phyloP scores from a whole-genome alignment of 495 filamentous ascomycete genomes.

The Penicillium alfredii region DNA sequence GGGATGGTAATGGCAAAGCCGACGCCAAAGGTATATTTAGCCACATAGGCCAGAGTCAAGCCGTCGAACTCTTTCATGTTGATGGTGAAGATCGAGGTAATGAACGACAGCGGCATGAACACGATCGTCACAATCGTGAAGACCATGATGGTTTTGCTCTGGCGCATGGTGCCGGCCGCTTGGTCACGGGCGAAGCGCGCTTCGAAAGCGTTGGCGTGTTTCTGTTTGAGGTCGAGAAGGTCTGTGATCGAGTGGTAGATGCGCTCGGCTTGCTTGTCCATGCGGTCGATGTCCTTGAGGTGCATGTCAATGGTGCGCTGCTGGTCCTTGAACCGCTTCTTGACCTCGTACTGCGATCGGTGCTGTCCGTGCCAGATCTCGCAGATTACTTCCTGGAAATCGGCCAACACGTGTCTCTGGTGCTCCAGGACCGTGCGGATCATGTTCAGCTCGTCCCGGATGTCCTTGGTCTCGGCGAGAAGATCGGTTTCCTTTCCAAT shows the following conservation, averaged over 20 bases:
- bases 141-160: constrained; percentile 68
- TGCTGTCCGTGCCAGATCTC: constrained; percentile 44
- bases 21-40: constrained; percentile 61
- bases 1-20: constrained; percentile 62
- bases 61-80: constrained; percentile 50
- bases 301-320: constrained; percentile 55
- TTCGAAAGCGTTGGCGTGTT: constrained; percentile 67
- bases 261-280: constrained; percentile 62
- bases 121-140: constrained; percentile 69
- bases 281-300: constrained; percentile 58
- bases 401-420: constrained; percentile 49
- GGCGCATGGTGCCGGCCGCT: constrained; percentile 56
- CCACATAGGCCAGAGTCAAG: constrained; percentile 51
- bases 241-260: constrained; percentile 60
- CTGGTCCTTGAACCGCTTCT: constrained; percentile 55
- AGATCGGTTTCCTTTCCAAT: constrained; percentile 63
- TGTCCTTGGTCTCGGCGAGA: constrained; percentile 63
- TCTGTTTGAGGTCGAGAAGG: constrained; percentile 57
- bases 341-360: constrained; percentile 45
- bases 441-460: constrained; percentile 69
- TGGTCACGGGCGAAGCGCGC: constrained; percentile 64
- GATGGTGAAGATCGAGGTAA: constrained; percentile 62
- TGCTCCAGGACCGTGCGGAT: constrained; percentile 56
- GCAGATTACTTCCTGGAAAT: constrained; percentile 50
- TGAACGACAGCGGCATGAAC: constrained; percentile 63